Evolutionary conservation across 2,329 filamentous ascomycete genomes (phyloP).

Genomic region (Fusarium xyrophilum): DNA sequence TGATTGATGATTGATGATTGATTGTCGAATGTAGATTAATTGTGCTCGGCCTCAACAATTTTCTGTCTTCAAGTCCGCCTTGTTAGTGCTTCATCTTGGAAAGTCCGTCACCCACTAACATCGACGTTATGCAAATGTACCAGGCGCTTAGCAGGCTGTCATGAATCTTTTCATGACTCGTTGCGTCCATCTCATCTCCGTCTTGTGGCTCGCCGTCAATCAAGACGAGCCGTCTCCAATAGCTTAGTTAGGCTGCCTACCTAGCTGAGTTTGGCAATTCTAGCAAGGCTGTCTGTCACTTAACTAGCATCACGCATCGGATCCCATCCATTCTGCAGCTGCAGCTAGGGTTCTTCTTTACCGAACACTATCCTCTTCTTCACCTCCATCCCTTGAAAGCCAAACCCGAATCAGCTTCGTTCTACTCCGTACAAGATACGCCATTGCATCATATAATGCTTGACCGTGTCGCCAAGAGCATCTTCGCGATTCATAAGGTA

Average conservation of each 20-base stretch:
- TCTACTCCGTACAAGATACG: neutral
- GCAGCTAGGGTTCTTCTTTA: neutral
- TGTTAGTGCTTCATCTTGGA: constrained; percentile 26
- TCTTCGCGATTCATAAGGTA: neutral
- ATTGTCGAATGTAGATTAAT: neutral
- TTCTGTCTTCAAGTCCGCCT: constrained; percentile 3
- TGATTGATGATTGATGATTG: neutral
- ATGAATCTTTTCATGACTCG: constrained; percentile 34
- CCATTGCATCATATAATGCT: constrained; percentile 6
- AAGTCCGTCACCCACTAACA: constrained; percentile 30
- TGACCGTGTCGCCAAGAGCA: neutral
- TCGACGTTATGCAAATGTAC: constrained; percentile 22
- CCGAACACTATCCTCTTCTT: neutral
- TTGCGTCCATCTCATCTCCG: constrained; percentile 33
- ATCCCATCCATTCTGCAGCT: neutral
- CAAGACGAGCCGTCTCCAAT: constrained; percentile 24
- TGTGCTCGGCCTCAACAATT: neutral
- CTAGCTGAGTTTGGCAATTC: constrained; percentile 11
- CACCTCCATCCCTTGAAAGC: neutral
- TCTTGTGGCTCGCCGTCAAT: constrained; percentile 18
- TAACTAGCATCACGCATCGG: neutral
- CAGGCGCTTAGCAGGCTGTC: constrained; percentile 25
- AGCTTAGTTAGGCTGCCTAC: constrained; percentile 11
- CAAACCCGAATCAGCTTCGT: neutral
- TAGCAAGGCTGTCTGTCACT: constrained; percentile 27